Conservation (phyloP, 352 stramenopile species). For the Salisapilia sapeloensis region DNA sequence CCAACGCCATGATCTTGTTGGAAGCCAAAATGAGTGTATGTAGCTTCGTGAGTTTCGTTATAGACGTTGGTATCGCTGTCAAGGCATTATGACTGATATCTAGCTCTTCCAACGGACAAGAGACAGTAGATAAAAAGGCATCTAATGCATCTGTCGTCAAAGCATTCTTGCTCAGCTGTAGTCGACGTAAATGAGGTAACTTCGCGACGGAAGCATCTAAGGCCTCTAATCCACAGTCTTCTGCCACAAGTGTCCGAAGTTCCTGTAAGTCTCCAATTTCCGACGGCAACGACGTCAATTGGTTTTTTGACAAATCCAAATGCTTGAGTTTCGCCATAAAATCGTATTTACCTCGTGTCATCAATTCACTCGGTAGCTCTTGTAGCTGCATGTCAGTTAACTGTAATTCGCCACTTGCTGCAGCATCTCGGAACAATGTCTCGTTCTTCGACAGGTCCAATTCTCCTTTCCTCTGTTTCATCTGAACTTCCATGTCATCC, state of each 20-base stretch:
- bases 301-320: slow-evolving; percentile 58
- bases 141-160: slow-evolving; percentile 35
- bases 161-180: slow-evolving; percentile 63
- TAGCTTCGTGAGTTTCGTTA: slow-evolving; percentile 23
- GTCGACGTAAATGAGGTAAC: slow-evolving; percentile 29
- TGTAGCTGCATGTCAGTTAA: slow-evolving; percentile 36
- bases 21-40: slow-evolving; percentile 57
- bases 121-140: slow-evolving; percentile 19
- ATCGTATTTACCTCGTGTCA: slow-evolving; percentile 21
- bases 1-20: slow-evolving; percentile 34
- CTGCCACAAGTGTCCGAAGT: slow-evolving; percentile 44
- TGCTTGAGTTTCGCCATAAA: slow-evolving; percentile 33
- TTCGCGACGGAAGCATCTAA: slow-evolving; percentile 29
- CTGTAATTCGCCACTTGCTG: slow-evolving; percentile 29
- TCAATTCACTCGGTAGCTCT: slow-evolving; percentile 16
- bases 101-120: slow-evolving; percentile 37
- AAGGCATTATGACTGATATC: slow-evolving; percentile 59
- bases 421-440: slow-evolving; percentile 50
- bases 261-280: slow-evolving; percentile 30
- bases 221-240: slow-evolving; percentile 39
- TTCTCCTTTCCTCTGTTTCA: slow-evolving; percentile 24
- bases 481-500: slow-evolving; percentile 38
- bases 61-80: slow-evolving; percentile 17
- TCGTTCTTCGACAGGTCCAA: slow-evolving; percentile 13
- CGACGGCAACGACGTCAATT: slow-evolving; percentile 18